Evolutionary conservation across 2,329 filamentous ascomycete species (phyloP), one percentile per base, ranked within the genome.

Genomic region (Bipolaris oryzae): DNA sequence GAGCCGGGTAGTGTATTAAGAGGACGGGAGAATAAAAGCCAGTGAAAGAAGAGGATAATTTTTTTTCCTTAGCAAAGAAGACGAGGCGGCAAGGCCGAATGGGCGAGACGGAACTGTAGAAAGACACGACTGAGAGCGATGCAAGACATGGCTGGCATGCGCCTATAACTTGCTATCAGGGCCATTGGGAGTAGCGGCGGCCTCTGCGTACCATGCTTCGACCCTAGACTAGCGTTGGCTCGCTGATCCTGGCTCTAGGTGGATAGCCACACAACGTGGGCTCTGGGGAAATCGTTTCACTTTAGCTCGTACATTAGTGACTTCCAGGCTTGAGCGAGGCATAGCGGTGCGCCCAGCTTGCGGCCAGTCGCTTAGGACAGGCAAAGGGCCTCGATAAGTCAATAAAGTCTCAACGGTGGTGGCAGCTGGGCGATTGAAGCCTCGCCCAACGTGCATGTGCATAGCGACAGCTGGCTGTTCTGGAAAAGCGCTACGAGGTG

Each of bases 241-340:
- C 63, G 49, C 57, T 68, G 58, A 68, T 70, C 70, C 69, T 63
- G 63, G 60, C 54, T 49, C 64, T 67, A 33, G 62, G 68, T 63
- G 58, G 53, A 67, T 67, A 70, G 69, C 70, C 69, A 73, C 70
- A 71, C 72, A 73, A 69, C 64, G 67, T 70, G 67, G 68, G 66
- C 66, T 71, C 69, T 74, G 71, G 74, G 74, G 72, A 73, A 74
- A 67, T 69, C 55, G 73, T 76, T 74, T 75, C 73, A 74, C 61
- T 45, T 68, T 69, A 64, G 64, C 64, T 66, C 60, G 53, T 58
- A 61, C 53, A 56, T 58, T 58, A 55, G 63, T 39, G 57, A 57
- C 50, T 35, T 59, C 39, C 54, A 57, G 57, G 58, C 60, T 63
- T 66, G 62, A 61, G 61, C 54, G 58, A 53, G 60, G 61, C 62